These are phyloP conservation scores for Saussurea involucrata DNA, from an alignment of 129 eudicot genomes.

Conservation along the genomic window DNA sequence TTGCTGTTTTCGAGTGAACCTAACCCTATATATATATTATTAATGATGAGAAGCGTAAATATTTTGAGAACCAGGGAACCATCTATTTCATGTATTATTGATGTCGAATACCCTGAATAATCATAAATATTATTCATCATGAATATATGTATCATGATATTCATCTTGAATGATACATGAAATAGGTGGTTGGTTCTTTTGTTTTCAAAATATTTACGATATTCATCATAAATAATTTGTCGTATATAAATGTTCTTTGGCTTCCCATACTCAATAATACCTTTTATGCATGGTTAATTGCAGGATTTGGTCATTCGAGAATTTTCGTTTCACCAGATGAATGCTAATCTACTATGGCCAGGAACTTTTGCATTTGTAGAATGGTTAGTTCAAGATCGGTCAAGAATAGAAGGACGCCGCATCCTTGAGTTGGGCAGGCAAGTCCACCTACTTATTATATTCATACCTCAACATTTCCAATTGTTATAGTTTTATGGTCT, in stretches of 20 bases:
- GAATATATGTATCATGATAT: not conserved
- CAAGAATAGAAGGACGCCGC: constrained; percentile 60
- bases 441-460: constrained; percentile 1
- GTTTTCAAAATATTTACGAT: not conserved
- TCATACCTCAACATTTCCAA: constrained; percentile 1
- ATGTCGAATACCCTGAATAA: not conserved
- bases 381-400: constrained; percentile 68
- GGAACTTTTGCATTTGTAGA: constrained; percentile 95
- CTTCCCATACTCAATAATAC: not conserved
- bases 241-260: not conserved
- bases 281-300: constrained; percentile 13
- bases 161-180: not conserved
- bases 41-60: too few relatives aligned
- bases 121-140: too few relatives aligned
- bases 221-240: too few relatives aligned
- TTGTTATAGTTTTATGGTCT: not conserved
- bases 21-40: too few relatives aligned
- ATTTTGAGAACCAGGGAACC: too few relatives aligned
- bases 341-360: constrained; percentile 97
- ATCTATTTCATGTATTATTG: not conserved
- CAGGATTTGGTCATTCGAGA: constrained; percentile 88
- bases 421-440: constrained; percentile 86
- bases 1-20: too few relatives aligned
- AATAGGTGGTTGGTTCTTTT: too few relatives aligned
- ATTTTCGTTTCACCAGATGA: constrained; percentile 82